Conservation (phyloP, 768 basidiomycete species). For the Tylopilus subfusipes region DNA sequence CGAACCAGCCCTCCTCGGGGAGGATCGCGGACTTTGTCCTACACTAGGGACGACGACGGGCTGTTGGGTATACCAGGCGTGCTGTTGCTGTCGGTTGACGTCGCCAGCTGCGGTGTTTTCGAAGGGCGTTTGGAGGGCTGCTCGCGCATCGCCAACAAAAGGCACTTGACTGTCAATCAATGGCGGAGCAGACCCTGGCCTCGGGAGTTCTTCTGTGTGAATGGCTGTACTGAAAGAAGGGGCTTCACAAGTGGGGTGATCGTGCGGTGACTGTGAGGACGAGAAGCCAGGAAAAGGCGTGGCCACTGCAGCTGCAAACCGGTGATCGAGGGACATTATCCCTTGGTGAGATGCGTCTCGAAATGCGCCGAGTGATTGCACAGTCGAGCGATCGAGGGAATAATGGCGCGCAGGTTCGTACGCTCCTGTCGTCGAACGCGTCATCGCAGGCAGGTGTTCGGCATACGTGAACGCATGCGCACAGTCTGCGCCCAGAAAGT, state of each 20-base stretch:
- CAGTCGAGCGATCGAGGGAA: conserved; percentile 16
- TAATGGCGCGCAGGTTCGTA: conserved; percentile 12
- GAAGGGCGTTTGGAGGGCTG: conserved; percentile 14
- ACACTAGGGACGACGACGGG: conserved; percentile 9
- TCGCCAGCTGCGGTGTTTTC: conserved; percentile 16
- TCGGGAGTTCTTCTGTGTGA: conserved; percentile 18
- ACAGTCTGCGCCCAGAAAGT: conserved; percentile 16
- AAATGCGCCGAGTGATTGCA: conserved; percentile 17
- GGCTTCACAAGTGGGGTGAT: conserved; percentile 24
- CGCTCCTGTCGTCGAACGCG: conserved; percentile 6
- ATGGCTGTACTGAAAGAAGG: conserved; percentile 30
- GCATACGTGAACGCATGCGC: conserved; percentile 11
- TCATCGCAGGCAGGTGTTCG: conserved; percentile 15
- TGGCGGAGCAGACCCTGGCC: conserved; percentile 29
- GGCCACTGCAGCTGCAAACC: conserved; percentile 18
- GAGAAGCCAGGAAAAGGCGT: conserved; percentile 31
- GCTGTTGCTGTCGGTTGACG: conserved; percentile 16
- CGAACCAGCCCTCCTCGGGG: conserved; percentile 30
- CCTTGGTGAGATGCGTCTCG: conserved; percentile 14
- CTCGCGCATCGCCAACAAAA: conserved; percentile 27
- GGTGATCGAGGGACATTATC: conserved; percentile 26
- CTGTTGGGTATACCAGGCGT: conserved; percentile 23
- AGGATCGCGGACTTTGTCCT: conserved; percentile 32
- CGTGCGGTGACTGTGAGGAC: conserved; percentile 30
- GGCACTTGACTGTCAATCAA: conserved; percentile 29